Evolutionary conservation across 1,139 yeast species (phyloP), one percentile per base, ranked within the genome.

Genomic region (Hyphopichia buzzinii): DNA sequence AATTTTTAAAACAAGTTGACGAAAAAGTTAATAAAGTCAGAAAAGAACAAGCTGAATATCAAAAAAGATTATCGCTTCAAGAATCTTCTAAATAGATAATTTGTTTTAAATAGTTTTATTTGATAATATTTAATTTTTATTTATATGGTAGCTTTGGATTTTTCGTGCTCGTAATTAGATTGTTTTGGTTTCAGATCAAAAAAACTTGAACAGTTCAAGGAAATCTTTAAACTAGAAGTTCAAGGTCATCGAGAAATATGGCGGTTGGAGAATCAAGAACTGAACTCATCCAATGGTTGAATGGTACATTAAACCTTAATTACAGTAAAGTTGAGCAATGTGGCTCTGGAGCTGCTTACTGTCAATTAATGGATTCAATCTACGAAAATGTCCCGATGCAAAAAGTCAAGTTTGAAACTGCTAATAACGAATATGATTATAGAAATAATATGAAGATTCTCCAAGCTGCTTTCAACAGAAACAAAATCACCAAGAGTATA

Each of bases 321-420:
- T 77, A 85, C 49, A 72, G 80, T 35, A 88, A 85, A 52, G 84
- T 92, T 2, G 98, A 94, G 55, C 92, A 89, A 59, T 84, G 96
- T 55, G 99, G 99, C 14, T 80, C 84, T 3, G 99, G 99, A 3
- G 96, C 96, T 0, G 94, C 88, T 3, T 90, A 86, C 57, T 89
- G 97, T 60, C 97, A 90, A 60, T 74, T 92, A 34, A 74, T 90
- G 69, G 97, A 92, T 59, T 79, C 90, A 17, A 79, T 92, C 22
- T 85, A 74, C 50, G 81, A 84, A 17, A 96, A 87, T 46, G 73
- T 90, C 12, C 92, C 96, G 4, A 77, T 89, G 83, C 55, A 65
- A 37, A 78, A 83, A 48, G 92, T 90, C 41, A 79, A 77, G 53
- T 88, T 83, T 55, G 77, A 80, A 41, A 79, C 80, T 25, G 74